These are phyloP conservation scores for Citrus hindsii DNA, from an alignment of 345 rosid species.

Conservation along the genomic window DNA sequence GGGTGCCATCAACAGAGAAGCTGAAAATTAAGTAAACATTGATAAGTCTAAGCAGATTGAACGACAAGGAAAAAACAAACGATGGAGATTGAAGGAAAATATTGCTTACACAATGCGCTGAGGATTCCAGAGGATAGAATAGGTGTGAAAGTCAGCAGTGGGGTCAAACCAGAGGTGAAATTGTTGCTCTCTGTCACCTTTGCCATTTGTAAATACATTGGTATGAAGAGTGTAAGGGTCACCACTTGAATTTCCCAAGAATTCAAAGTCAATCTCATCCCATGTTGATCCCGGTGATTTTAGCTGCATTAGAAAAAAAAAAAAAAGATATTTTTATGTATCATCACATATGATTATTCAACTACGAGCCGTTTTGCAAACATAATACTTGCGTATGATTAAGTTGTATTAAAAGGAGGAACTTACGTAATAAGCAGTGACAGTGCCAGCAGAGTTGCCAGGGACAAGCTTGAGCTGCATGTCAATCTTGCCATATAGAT, in stretches of 20 bases:
- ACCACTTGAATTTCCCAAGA: constrained; percentile 57
- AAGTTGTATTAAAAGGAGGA: not conserved
- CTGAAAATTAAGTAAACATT: constrained; percentile 11
- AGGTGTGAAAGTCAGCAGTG: constrained; percentile 59
- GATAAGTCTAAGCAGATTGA: not conserved
- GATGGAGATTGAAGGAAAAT: not conserved
- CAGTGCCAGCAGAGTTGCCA: constrained; percentile 6
- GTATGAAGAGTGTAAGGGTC: constrained; percentile 67
- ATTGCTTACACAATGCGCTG: constrained; percentile 45
- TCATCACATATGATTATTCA: not conserved
- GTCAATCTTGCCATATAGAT: constrained; percentile 1
- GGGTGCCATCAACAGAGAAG: constrained; percentile 52
- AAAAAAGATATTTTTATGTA: not conserved
- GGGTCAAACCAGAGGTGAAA: constrained; percentile 73
- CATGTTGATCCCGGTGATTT: constrained; percentile 53
- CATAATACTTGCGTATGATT: too few relatives aligned
- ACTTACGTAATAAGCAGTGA: constrained; percentile 4
- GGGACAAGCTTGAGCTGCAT: constrained; percentile 4
- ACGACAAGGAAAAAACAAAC: too few relatives aligned
- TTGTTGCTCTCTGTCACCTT: constrained; percentile 63
- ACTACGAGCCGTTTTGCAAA: not conserved
- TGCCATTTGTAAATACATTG: constrained; percentile 52
- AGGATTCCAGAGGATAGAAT: constrained; percentile 63
- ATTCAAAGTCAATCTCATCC: constrained; percentile 72
- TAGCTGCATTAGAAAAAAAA: constrained; percentile 22